phyloP scores from a whole-genome alignment of 495 filamentous ascomycete genomes.

The Cercophora samala region DNA sequence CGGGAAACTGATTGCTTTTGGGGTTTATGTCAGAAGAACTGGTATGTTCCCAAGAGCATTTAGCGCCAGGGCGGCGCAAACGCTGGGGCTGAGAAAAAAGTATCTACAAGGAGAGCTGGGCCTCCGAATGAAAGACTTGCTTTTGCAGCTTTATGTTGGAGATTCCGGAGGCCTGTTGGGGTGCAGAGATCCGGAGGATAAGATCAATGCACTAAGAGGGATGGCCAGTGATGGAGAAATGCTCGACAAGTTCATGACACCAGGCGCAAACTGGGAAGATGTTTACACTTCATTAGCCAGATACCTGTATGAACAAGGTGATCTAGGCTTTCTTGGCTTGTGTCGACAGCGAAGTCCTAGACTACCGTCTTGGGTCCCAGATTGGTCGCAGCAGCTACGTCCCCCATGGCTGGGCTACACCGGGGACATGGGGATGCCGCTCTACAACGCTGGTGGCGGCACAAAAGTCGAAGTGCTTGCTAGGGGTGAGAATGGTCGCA shows the following conservation, averaged over 20 bases:
- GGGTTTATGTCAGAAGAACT: background rate
- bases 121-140: background rate
- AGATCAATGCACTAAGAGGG: slow-evolving; percentile 1
- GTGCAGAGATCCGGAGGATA: slow-evolving; percentile 3
- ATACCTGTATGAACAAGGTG: background rate
- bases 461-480: background rate
- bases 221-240: background rate
- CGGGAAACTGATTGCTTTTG: background rate
- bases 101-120: background rate
- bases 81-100: background rate
- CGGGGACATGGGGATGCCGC: background rate
- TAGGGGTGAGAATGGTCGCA: background rate
- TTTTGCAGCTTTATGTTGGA: background rate
- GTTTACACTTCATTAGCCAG: background rate
- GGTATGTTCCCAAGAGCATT: background rate
- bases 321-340: background rate
- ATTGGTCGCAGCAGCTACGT: slow-evolving; percentile 1
- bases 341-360: slow-evolving; percentile 1
- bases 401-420: background rate
- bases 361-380: background rate
- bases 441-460: background rate
- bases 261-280: background rate
- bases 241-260: slow-evolving; percentile 1
- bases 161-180: background rate
- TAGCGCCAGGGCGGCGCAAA: background rate